Percentiles rank a stretch among this genome's conserved stretches.
Conservation (phyloP, 148 eudicot genomes). For the Bassia scoparia region DNA sequence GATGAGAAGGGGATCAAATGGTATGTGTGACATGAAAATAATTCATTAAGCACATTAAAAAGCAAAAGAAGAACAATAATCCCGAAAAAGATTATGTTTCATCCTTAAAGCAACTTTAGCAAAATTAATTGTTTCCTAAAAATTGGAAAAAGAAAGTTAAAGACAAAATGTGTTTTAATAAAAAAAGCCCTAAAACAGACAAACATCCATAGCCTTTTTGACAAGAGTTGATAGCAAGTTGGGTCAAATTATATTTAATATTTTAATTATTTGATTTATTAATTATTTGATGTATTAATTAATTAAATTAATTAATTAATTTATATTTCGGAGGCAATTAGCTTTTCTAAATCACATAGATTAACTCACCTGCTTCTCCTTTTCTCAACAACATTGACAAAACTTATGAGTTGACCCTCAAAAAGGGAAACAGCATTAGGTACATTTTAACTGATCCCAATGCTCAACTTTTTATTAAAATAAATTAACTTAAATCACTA, state of each 20-base stretch:
- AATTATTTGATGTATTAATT: too few relatives aligned
- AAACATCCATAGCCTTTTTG: constrained; percentile 17
- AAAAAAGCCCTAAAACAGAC: neutral
- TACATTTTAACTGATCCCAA: constrained; percentile 37
- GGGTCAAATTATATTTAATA: constrained; percentile 10
- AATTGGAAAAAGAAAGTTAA: neutral
- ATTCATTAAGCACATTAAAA: neutral
- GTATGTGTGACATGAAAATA: too few relatives aligned
- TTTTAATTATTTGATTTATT: neutral
- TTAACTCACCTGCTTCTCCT: constrained; percentile 23
- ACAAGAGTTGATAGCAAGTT: constrained; percentile 13
- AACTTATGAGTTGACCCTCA: constrained; percentile 25
- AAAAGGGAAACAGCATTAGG: constrained; percentile 35
- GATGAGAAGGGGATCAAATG: too few relatives aligned
- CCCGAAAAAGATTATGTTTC: constrained; percentile 29
- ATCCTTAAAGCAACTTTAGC: constrained; percentile 16
- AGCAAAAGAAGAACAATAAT: constrained; percentile 16
- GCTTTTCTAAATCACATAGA: constrained; percentile 30
- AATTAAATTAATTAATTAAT: neutral
- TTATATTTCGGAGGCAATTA: constrained; percentile 10
- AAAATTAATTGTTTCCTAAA: neutral
- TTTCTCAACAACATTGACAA: constrained; percentile 26
- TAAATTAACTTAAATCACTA: too few relatives aligned
- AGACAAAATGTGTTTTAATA: neutral
- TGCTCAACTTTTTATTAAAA: constrained; percentile 19